Base-by-base conservation (phyloP, 345 rosid species). In the Eucalyptus curtisii region DNA sequence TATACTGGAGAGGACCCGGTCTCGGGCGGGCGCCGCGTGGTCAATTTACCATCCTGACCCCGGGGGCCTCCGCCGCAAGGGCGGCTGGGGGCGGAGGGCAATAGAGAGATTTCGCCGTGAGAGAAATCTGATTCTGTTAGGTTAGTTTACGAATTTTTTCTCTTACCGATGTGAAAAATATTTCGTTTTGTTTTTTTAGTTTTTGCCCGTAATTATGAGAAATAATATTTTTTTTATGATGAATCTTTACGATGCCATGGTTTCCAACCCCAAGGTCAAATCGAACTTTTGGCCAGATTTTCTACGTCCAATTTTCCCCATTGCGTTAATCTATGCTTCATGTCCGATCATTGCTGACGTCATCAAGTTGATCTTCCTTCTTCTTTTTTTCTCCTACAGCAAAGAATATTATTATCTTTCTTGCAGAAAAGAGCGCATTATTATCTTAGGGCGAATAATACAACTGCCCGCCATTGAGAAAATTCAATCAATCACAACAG, bases 21-120 rank as follows among this genome's bases (percentile, higher is more conserved):
- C 81, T 33, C 14, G 47, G 82, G 82, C 82, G 82, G 82, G 27
- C 47, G 47, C 82, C 47, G 7, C 1, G 8, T 20, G 82, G 7
- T 3, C 3, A 76, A 37, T 76, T 71, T 76, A 76, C 82, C 82
- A 11, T 76, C 82, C 42, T 76, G 47, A 19, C 82, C 82, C 82
- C 14, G 8, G 3, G 10, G 8, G 22, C 27, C 11, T 2, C 27
- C 24, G 1, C 6, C 15, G 13, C 44, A 20, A 20, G 0, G 57
- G 25, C 57, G 57, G 25, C 57, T 52, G 2, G 5, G 57, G 57
- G 25, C 25, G 27, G 82, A 40, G 47, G 82, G 47, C 15, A 76
- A 76, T 76, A 40, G 42, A 40, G 45, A 20, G 82, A 76, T 37
- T 76, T 76, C 82, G 2, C 82, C 12, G 5, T 20, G 12, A 37